Base-by-base conservation (phyloP, 2,329 filamentous ascomycete species). In the Tothia fuscella region DNA sequence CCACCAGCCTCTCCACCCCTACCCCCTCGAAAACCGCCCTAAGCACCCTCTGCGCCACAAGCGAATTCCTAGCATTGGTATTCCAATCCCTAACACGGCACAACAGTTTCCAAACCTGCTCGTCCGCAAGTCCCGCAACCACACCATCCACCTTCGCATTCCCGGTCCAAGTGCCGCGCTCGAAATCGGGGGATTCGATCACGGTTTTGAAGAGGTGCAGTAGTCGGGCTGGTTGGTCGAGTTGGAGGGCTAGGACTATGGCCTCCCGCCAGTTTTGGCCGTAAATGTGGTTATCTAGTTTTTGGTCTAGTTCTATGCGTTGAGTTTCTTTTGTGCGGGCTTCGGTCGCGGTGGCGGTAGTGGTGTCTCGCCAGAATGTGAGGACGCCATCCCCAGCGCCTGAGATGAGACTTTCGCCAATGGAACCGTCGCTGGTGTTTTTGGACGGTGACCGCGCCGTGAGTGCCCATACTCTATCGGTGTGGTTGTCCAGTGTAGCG, bases 361-460 rank as follows among this genome's bases (percentile, higher is more conserved):
- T 93, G 2, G 87, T 95, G 56, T 98, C 91, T 53, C 78, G 79
- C 91, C 91, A 98, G 65, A 96, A 94, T 1, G 86, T 93, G 28
- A 98, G 76, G 1, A 86, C 88, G 25, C 87, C 88, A 61, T 98
- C 91, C 40, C 83, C 89, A 44, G 85, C 88, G 26, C 88, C 91
- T 5, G 91, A 96, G 26, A 93, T 80, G 40, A 98, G 74, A 38
- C 78, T 35, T 14, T 37, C 29, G 12, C 32, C 26, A 4, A 21
- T 24, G 12, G 26, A 28, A 14, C 22, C 30, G n/a, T 19, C 19
- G 5, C 26, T 28, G 6, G 16, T 28, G 3, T 24, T 25, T 2
- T 13, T 6, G 13, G 59, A 54, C 3, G 54, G 76, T 7, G 69
- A 74, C 57, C 89, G 72, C 9, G 85, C 76, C 4, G 85, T 76